A percentile compares a stretch with the other conserved stretches of the same genome.
phyloP scores from a whole-genome alignment of 257 asterid genomes.

The Ilex asprella region DNA sequence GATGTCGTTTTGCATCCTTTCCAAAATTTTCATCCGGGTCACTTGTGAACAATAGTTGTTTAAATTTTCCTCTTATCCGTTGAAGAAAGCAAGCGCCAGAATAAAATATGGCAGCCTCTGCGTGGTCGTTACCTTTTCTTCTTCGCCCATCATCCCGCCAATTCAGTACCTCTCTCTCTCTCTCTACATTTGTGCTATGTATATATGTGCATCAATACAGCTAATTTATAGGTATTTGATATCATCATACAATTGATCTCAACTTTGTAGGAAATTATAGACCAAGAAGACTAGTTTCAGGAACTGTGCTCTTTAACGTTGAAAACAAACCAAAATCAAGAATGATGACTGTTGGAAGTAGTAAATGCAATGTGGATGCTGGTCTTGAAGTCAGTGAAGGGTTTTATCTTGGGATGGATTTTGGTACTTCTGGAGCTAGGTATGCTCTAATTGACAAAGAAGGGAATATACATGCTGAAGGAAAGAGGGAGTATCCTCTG shows the following conservation, averaged over 20 bases:
- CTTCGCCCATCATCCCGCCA: neutral
- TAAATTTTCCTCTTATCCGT: neutral
- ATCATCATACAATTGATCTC: no score
- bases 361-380: conserved; percentile 19
- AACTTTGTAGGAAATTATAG: conserved; percentile 9
- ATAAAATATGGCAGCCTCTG: neutral
- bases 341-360: conserved; percentile 18
- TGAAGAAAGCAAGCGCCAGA: neutral
- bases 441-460: conserved; percentile 56
- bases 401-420: conserved; percentile 91
- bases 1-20: no score
- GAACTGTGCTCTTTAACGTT: conserved; percentile 13
- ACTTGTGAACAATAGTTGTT: no score
- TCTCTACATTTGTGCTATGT: neutral
- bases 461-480: conserved; percentile 52
- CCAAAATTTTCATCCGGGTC: no score
- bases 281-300: conserved; percentile 19
- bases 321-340: conserved; percentile 18
- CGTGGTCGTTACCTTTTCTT: neutral
- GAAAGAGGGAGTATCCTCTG: conserved; percentile 72
- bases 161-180: neutral
- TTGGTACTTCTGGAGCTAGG: conserved; percentile 95
- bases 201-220: neutral
- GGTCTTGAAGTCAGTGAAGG: conserved; percentile 26
- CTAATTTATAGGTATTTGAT: no score